Conservation (phyloP, 345 rosid genomes). For the Eucalyptus decipiens region DNA sequence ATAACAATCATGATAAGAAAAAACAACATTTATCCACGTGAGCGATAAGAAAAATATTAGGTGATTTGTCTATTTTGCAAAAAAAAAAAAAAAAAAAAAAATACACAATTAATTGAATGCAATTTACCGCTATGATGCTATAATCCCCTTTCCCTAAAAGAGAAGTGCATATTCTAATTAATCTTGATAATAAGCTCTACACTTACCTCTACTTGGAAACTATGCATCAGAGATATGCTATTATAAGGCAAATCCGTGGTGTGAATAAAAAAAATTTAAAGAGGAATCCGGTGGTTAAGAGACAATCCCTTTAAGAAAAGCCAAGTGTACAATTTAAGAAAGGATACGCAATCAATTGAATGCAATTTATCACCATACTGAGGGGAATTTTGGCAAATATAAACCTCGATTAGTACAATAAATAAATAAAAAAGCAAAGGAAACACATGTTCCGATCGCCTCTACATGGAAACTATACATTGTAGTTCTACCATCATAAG, state of each 20-base stretch:
- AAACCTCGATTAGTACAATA: rapidly evolving
- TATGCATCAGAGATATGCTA: no score
- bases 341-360: neutral
- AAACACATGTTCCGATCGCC: rapidly evolving
- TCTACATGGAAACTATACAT: no score
- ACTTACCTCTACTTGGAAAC: neutral
- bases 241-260: neutral
- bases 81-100: neutral
- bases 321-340: neutral
- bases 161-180: neutral
- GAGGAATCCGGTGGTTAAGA: rapidly evolving
- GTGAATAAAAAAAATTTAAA: neutral
- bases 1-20: neutral
- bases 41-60: neutral
- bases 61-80: neutral
- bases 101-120: neutral
- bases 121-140: neutral
- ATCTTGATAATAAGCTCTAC: neutral
- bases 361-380: rapidly evolving
- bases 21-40: neutral
- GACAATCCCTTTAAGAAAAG: neutral
- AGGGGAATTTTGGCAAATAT: no score
- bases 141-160: neutral
- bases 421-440: no score
- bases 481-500: no score